Conservation (phyloP, 768 basidiomycete genomes). For the Inosperma sp. region DNA sequence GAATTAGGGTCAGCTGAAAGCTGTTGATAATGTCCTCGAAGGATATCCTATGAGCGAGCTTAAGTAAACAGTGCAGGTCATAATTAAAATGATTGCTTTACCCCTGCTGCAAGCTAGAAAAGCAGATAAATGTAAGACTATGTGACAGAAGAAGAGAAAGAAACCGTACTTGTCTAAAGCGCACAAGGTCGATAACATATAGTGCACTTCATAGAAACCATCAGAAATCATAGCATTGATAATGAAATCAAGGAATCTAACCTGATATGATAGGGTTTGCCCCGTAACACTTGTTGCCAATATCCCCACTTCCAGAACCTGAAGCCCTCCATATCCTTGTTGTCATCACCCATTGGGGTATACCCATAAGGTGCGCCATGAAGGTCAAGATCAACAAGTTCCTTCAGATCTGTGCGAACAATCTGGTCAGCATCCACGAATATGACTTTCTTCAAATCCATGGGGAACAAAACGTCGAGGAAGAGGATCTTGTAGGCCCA, state of each 20-base stretch:
- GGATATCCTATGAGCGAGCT: constrained; percentile 56
- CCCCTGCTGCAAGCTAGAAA: constrained; percentile 47
- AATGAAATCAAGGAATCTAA: constrained; percentile 27
- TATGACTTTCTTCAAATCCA: constrained; percentile 98
- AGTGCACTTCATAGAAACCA: constrained; percentile 57
- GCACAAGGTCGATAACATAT: constrained; percentile 92
- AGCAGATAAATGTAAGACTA: constrained; percentile 1
- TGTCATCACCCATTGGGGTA: constrained; percentile 96
- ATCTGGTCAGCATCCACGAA: constrained; percentile 99
- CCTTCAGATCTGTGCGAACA: constrained; percentile 91
- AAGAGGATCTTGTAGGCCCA: constrained; percentile 99
- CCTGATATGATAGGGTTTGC: constrained; percentile 94
- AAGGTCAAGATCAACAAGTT: constrained; percentile 89
- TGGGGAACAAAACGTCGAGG: constrained; percentile 97
- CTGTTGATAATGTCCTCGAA: constrained; percentile 88
- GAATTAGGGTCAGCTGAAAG: constrained; percentile 94
- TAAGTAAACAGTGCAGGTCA: constrained; percentile 1
- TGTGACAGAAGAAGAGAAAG: constrained; percentile 14
- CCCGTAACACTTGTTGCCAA: constrained; percentile 84
- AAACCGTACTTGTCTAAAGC: constrained; percentile 75
- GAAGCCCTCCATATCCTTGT: constrained; percentile 94
- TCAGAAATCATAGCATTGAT: background rate
- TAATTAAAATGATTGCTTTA: constrained; percentile 23
- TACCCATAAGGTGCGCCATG: constrained; percentile 94
- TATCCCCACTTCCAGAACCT: constrained; percentile 98